Percentiles rank a stretch among this genome's conserved stretches.
Conservation (phyloP, 352 stramenopile genomes). For the Blastocystis hominis region DNA sequence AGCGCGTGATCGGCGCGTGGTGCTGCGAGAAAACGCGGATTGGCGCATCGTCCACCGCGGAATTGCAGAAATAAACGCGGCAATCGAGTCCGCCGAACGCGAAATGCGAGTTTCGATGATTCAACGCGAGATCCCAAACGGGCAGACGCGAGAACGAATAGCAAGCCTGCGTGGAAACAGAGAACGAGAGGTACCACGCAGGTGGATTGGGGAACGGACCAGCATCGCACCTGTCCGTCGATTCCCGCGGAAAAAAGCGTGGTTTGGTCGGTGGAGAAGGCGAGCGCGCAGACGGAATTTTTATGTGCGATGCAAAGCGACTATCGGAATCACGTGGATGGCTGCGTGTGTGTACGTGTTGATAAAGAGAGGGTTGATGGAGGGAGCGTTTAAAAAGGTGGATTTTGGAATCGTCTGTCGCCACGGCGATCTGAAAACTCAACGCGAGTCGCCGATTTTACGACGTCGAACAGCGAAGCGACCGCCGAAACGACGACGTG, state of each 20-base stretch:
- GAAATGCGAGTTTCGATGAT: conserved; percentile 1
- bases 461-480: background rate
- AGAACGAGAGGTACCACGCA: background rate
- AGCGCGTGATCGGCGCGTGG: background rate
- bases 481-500: background rate
- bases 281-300: background rate
- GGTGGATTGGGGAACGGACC: background rate
- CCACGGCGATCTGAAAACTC: background rate
- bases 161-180: background rate
- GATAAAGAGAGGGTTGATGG: background rate
- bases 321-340: background rate
- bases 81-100: background rate
- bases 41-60: background rate
- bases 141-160: conserved; percentile 16
- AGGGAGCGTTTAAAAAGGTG: background rate
- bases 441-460: background rate
- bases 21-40: background rate
- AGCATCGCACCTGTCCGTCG: conserved; percentile 20
- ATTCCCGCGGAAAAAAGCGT: conserved; percentile 15
- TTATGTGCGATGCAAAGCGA: background rate
- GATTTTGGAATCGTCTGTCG: conserved; percentile 20
- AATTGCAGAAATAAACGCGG: background rate
- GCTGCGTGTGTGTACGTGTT: background rate
- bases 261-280: background rate
- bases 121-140: background rate